Evolutionary conservation across 1,284 basidiomycete genomes (phyloP), one percentile per base, ranked within the genome.

Genomic region (Pulchroboletus neoregius): DNA sequence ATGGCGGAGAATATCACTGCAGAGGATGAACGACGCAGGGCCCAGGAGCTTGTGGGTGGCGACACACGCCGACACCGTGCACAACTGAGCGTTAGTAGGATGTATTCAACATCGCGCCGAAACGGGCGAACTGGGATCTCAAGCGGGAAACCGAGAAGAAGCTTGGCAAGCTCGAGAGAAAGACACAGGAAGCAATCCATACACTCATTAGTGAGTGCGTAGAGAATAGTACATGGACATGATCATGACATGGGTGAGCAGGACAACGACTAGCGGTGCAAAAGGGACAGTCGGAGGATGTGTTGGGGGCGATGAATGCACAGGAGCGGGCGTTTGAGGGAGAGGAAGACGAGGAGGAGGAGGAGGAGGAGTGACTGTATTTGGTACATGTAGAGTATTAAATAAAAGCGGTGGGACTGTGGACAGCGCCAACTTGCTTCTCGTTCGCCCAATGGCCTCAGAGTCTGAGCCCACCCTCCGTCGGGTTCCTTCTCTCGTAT

Each of bases 91-190:
- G 18, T 39, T 43, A 24, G 39, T 63, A 96, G 92, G 93, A 98
- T 62, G 75, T 98, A 22, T 89, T 93, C 65, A 98, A 96, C 63
- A 97, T 99, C 55, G 94, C 94, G 22, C 95, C 95, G 2, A 95
- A 94, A 74, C 79, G 92, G 40, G 83, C 89, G 9, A 98, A 98
- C 67, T 98, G 95, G 94, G 95, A 98, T 68, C 72, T 99, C 54
- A 97, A 95, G 67, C 82, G 94, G 39, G 93, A 97, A 62, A 84
- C 94, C 69, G 89, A 92, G 47, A 91, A 88, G 70, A 90, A 94
- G 61, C 74, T 95, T 43, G 77, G 81, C 10, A 94, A 86, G 64
- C 73, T 98, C n/a, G 91, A 96, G 62, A 75, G 90, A 52, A 83
- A 83, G 66, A 96, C 93, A 1, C 90, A 95, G 57, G 89, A 95